Conservation (phyloP, 192 early-diverging fungal species). For the Podochytrium sp. region DNA sequence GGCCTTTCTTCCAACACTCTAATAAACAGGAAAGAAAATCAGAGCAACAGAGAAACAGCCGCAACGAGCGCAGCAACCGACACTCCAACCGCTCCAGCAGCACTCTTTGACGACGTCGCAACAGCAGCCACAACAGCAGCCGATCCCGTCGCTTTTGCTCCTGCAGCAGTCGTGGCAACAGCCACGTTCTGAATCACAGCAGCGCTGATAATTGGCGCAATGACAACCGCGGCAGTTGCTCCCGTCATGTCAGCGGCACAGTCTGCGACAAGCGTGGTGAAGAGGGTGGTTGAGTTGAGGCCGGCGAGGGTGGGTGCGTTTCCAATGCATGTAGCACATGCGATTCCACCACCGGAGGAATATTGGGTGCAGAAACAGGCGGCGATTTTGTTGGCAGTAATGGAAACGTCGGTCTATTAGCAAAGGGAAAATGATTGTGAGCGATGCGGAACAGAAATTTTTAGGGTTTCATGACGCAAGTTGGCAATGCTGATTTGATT, state of each 20-base stretch:
- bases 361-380: conserved; percentile 20
- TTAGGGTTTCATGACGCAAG: background rate
- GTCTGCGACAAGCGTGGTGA: background rate
- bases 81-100: background rate
- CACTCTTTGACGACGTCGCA: background rate
- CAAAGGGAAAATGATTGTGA: background rate
- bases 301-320: background rate
- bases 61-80: background rate
- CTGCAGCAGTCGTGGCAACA: background rate
- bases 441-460: background rate
- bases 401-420: conserved; percentile 10
- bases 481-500: background rate
- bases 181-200: conserved; percentile 12
- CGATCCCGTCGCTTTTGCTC: background rate
- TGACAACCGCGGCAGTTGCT: background rate
- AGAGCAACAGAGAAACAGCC: conserved; percentile 3
- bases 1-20: too few relatives aligned
- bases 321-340: conserved; percentile 24
- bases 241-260: background rate
- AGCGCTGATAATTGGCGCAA: conserved; percentile 18
- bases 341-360: background rate
- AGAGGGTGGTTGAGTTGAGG: background rate
- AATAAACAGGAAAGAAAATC: too few relatives aligned
- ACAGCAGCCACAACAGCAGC: background rate
- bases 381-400: conserved; percentile 9